Base-by-base conservation (phyloP, 371 early-diverging fungal species). In the Mortierella sp. region DNA sequence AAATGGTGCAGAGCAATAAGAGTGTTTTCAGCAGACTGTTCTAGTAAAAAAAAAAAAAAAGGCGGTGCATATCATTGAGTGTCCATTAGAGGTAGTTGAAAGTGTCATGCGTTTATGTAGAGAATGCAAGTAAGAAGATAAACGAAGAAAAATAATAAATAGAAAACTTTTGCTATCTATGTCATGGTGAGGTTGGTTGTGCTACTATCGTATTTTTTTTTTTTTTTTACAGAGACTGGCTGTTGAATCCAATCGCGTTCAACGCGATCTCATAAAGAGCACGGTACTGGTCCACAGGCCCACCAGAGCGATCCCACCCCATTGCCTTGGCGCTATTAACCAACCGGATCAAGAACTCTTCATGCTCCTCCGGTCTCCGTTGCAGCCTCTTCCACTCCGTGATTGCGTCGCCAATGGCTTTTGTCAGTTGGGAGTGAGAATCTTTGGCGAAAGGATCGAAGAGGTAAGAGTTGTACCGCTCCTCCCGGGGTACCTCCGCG, bases 391-490 rank as follows among this genome's bases (percentile, higher is more conserved):
- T 75, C 81, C 89, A 91, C 60, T 92, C 91, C 8, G 63, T 46
- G 6, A 89, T 75, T 3, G 90, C 93, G 24, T 89, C 89, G n/a
- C 74, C 55, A 58, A 94, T 87, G 8, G 93, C 93, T 1, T 70
- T n/a, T 11, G 83, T 77, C 58, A 94, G 70, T 27, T 76, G 78
- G 12, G 75, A 49, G 24, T 77, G 80, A 0, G 75, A 68, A 63
- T 86, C 72, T 2, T 65, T 35, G 1, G 85, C 81, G 24, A 75
- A 72, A 4, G 84, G 82, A 71, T 91, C 83, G 80, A 93, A 93
- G 16, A 93, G 75, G 71, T 93, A 94, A 51, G 92, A 90, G 83
- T 94, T 94, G 78, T 85, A 90, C 14, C 84, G 78, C 71, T 91
- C 92, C 35, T 71, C 75, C 6, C 81, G 74, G 12, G 81, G 81